Evolutionary conservation across 2,329 filamentous ascomycete genomes (phyloP), one percentile per base, ranked within the genome.

Genomic region (Sphaerulina musiva): DNA sequence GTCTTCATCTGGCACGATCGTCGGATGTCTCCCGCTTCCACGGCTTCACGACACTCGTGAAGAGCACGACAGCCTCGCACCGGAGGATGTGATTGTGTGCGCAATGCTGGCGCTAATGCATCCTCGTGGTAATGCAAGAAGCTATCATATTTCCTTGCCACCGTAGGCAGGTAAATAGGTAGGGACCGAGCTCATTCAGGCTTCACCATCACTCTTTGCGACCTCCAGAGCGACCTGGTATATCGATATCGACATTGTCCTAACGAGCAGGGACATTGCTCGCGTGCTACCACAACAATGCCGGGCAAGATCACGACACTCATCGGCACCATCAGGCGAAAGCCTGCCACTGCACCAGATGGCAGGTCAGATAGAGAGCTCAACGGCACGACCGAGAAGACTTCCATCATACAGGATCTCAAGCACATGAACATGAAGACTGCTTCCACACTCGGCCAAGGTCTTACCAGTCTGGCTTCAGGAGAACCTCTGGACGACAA

Each of bases 401-500:
- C 74, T 12, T 69, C 68, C 3, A 46, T 75, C 7, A 52, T 69
- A 11, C 68, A 74, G 61, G 73, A 76, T 51, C 57, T 76, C 12
- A 63, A 66, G 26, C 70, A 72, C 46, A 50, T 74, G 45, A 68
- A 65, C 17, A 44, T 71, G 42, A 74, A 74, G 51, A 69, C 75
- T 55, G 67, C 67, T 12, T 65, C 63, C 53, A 73, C 72, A 4
- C 59, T 76, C 23, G 67, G 67, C 2, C 64, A 71, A 52, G 74
- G 72, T 36, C 64, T 76, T 40, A 70, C 70, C 4, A 72, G 70
- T 2, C 61, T 77, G 39, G 73, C 73, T 2, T 70, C 71, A 14
- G 74, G 75, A n/a, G 69, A 74, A 43, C 74, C 75, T 5, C 53
- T 77, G 54, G 68, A 77, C 57, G 75, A 77, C 61, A 77, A 76